Percentiles rank a stretch among this genome's conserved stretches.
These are phyloP conservation scores for Colletotrichum trifolii DNA, from an alignment of 2,329 filamentous ascomycete species.

Conservation along the genomic window DNA sequence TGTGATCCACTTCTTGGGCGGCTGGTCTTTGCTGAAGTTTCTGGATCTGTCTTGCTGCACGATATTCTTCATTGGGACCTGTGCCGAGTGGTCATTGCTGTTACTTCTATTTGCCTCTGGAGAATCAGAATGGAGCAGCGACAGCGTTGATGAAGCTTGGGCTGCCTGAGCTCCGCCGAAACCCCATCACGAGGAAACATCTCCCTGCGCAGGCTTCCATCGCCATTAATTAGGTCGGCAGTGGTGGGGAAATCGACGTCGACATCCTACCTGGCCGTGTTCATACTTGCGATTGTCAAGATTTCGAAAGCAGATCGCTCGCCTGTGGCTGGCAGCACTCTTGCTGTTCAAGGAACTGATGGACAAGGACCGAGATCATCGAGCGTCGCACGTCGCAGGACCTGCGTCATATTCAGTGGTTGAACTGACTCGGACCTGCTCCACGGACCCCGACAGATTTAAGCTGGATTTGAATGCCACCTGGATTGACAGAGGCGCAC, in stretches of 20 bases:
- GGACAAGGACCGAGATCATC: conserved; percentile 18
- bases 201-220: conserved; percentile 9
- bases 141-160: neutral
- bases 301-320: conserved; percentile 8
- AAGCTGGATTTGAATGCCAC: neutral
- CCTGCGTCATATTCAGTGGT: conserved; percentile 33
- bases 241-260: conserved; percentile 18
- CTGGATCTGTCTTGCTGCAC: conserved; percentile 28
- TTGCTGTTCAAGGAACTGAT: conserved; percentile 30
- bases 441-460: conserved; percentile 7
- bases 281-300: conserved; percentile 10
- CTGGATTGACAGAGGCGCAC: conserved; percentile 9
- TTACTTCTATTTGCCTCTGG: conserved; percentile 20
- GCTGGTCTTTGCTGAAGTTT: conserved; percentile 16
- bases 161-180: conserved; percentile 8
- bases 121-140: neutral
- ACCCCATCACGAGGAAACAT: conserved; percentile 9
- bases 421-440: conserved; percentile 27
- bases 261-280: neutral
- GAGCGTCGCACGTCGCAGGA: conserved; percentile 7
- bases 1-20: neutral
- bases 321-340: conserved; percentile 13
- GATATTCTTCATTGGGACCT: conserved; percentile 16
- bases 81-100: conserved; percentile 18
- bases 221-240: neutral